Evolutionary conservation across 2,329 filamentous ascomycete genomes (phyloP).

Genomic region (Aphanocladium album): DNA sequence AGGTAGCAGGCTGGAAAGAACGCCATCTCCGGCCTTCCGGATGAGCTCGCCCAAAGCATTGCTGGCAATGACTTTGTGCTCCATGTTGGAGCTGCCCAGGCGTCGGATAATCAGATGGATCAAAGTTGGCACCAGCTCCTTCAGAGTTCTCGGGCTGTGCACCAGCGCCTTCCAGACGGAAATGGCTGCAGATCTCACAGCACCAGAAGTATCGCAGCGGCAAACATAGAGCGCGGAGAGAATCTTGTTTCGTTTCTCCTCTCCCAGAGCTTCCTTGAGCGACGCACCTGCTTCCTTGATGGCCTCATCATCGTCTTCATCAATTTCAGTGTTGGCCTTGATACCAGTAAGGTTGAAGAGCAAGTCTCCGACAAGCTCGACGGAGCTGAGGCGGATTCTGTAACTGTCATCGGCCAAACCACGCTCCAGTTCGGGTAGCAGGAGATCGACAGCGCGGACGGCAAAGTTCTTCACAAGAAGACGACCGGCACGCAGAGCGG

Average conservation of each 20-base stretch:
- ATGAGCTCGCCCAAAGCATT: conserved; percentile 96
- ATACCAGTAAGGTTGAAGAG: conserved; percentile 97
- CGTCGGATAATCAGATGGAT: conserved; percentile 92
- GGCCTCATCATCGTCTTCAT: conserved; percentile 70
- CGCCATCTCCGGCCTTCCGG: conserved; percentile 90
- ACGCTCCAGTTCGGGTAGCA: conserved; percentile 90
- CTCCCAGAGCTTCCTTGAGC: conserved; percentile 88
- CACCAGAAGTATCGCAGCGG: conserved; percentile 88
- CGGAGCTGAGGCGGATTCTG: conserved; percentile 95
- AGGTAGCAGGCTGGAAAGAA: conserved; percentile 80
- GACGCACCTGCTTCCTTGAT: conserved; percentile 85
- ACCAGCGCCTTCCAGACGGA: conserved; percentile 96
- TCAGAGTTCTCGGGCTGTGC: conserved; percentile 83
- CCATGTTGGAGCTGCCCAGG: conserved; percentile 92
- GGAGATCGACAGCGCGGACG: conserved; percentile 84
- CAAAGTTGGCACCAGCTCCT: conserved; percentile 90
- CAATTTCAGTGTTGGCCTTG: conserved; percentile 68
- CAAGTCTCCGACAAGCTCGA: conserved; percentile 92
- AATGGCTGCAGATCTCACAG: conserved; percentile 85
- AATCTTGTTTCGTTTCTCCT: conserved; percentile 95
- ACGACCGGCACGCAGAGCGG: conserved; percentile 87
- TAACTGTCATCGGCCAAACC: conserved; percentile 97
- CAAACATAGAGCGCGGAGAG: conserved; percentile 97
- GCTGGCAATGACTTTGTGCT: conserved; percentile 97
- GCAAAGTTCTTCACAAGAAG: conserved; percentile 98